Evolutionary conservation across 1,284 basidiomycete species (phyloP), one percentile per base, ranked within the genome.

Genomic region (Trametes sp.): DNA sequence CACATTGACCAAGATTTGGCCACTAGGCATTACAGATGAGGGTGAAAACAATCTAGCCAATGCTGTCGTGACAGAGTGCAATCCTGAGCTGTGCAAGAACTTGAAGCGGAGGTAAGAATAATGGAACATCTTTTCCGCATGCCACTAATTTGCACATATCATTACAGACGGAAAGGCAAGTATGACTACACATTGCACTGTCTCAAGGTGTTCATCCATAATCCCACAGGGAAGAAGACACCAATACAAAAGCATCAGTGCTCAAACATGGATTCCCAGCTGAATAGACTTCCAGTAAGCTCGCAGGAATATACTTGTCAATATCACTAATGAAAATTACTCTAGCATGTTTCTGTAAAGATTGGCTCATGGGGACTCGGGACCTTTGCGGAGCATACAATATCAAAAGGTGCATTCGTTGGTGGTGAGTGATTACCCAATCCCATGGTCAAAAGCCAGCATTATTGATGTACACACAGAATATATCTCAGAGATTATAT

Each of bases 401-500:
- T 77, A 9, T 63, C 62, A 16, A 60, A 67, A 28, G 68, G 65
- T 14, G 74, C 76, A 26, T 70, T 77, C 42, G 75, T 85, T 60
- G 74, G 75, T 69, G 84, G 83, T 82, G 55, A 56, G 67, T n/a
- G 4, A 21, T 24, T 35, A 38, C 21, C 6, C 19, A 36, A 14
- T 24, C 6, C 5, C 35, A 6, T 10, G n/a, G 7, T n/a, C 14
- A 6, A 31, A 2, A 41, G 10, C 60, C 28, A 54, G 26, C 29
- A 48, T 26, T 62, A 31, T 35, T 19, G n/a, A n/a, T n/a, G n/a
- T n/a, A n/a, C n/a, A n/a, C n/a, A 23, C 36, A 84, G 83, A 85
- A 66, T 85, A 85, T 58, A 57, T 76, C 5, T 80, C 81, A 11
- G 82, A 85, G 62, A 29, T 78, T 4, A 75, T 80, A 7, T 28